A percentile compares a stretch with the other conserved stretches of the same genome.
Evolutionary conservation across 139 green algal genomes (phyloP).

Genomic region (Gonium pectorale): DNA sequence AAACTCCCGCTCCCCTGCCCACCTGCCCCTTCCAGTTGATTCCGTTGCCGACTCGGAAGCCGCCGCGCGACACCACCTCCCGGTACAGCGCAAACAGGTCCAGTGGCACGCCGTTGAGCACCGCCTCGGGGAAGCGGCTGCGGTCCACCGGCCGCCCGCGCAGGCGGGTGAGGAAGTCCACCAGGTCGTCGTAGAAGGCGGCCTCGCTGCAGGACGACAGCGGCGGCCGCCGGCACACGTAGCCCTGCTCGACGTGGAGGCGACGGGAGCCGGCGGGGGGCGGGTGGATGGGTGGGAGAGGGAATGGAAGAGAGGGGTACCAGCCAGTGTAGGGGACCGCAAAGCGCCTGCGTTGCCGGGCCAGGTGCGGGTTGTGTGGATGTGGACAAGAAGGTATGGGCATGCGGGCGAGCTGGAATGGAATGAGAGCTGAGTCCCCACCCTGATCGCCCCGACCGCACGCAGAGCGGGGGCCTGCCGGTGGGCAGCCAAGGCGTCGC

Average conservation of each 20-base stretch:
- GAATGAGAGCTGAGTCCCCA: too few species aligned
- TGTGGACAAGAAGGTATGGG: too few species aligned
- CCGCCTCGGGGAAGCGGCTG: constrained; percentile 75
- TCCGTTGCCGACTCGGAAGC: constrained; percentile 60
- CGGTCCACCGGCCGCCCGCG: constrained; percentile 44
- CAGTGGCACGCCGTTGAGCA: constrained; percentile 78
- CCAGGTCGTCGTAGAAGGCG: constrained; percentile 75
- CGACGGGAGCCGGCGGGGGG: neutral
- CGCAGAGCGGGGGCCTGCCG: too few species aligned
- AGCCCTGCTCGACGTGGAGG: constrained; percentile 43
- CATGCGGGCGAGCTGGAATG: too few species aligned
- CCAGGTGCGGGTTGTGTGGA: too few species aligned
- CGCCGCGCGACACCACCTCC: constrained; percentile 55
- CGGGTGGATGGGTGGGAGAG: neutral
- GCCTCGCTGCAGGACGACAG: constrained; percentile 64
- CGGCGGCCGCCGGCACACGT: constrained; percentile 63
- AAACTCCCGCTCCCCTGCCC: neutral
- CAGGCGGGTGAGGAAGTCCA: constrained; percentile 65
- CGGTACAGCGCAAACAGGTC: constrained; percentile 81
- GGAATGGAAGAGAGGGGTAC: neutral
- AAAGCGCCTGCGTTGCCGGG: too few species aligned
- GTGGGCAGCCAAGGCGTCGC: too few species aligned
- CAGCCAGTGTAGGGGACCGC: too few species aligned
- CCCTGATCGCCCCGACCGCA: too few species aligned
- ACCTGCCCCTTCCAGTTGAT: constrained; percentile 88